A percentile compares a stretch with the other conserved stretches of the same genome.
phyloP scores from a whole-genome alignment of 768 basidiomycete genomes.

The Mycena galericulata region DNA sequence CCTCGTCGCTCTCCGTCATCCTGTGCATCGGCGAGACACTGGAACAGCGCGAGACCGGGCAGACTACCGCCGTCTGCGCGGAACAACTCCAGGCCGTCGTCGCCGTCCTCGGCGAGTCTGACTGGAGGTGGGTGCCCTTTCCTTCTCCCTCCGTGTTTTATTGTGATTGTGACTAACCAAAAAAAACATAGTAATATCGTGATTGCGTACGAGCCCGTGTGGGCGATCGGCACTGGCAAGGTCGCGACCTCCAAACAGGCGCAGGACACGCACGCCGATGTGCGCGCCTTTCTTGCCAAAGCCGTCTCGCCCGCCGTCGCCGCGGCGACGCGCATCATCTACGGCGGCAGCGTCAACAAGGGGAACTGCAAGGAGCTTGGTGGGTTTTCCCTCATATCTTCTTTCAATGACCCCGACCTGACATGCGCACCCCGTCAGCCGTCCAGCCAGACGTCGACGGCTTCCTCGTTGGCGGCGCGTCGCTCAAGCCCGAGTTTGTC shows the following conservation, averaged over 20 bases:
- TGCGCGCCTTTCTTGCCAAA: conserved; percentile 78
- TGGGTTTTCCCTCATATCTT: conserved; percentile 54
- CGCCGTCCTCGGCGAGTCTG: conserved; percentile 64
- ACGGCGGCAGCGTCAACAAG: conserved; percentile 95
- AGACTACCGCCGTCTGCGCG: conserved; percentile 85
- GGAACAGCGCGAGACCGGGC: conserved; percentile 81
- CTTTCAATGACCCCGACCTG: background rate
- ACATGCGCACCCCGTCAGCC: conserved; percentile 57
- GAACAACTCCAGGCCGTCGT: conserved; percentile 85
- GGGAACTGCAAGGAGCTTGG: conserved; percentile 89
- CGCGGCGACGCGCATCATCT: conserved; percentile 85
- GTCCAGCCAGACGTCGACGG: conserved; percentile 90
- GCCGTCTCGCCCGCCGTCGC: conserved; percentile 79
- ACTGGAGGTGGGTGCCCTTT: conserved; percentile 79
- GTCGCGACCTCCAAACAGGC: conserved; percentile 94
- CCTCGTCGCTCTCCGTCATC: conserved; percentile 84
- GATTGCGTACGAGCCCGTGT: conserved; percentile 96
- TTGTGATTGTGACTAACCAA: background rate
- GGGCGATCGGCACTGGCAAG: conserved; percentile 99
- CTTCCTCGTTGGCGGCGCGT: conserved; percentile 98
- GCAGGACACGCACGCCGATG: conserved; percentile 89
- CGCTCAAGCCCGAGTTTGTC: conserved; percentile 96
- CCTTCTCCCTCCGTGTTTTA: background rate
- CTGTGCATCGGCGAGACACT: conserved; percentile 98
- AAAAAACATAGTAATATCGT: conserved; percentile 77